Evolutionary conservation across 1,139 yeast species (phyloP).

Genomic region (Suhomyces ambrosiae): DNA sequence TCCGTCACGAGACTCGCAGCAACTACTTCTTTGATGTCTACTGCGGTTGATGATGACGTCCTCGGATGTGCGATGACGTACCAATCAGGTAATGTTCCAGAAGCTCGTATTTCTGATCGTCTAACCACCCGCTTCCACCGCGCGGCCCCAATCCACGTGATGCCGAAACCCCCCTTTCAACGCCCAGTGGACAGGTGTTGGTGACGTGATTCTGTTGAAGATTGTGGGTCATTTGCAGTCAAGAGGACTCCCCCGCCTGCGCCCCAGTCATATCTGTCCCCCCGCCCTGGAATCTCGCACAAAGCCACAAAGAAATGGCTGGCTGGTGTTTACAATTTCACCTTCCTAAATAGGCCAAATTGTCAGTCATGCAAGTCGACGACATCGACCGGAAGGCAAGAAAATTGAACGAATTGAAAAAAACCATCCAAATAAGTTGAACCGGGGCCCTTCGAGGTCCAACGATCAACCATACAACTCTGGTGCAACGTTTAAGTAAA

Average conservation of each 20-base stretch:
- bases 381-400: slow-evolving; percentile 2
- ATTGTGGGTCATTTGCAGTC: no score
- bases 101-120: slow-evolving; percentile 4
- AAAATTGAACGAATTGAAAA: not conserved
- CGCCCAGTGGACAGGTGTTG: no score
- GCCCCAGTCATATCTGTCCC: slow-evolving; percentile 1
- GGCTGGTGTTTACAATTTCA: slow-evolving; percentile 14
- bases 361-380: slow-evolving; percentile 5
- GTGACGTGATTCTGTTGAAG: no score
- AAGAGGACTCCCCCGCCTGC: no score
- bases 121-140: not conserved
- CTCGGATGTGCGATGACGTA: not conserved
- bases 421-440: not conserved
- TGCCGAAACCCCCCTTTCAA: no score
- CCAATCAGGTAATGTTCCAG: slow-evolving; percentile 8
- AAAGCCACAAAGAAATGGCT: slow-evolving; percentile 13
- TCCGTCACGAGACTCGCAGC: no score
- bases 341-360: slow-evolving; percentile 15
- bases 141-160: slow-evolving; percentile 1
- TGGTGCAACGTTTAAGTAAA: not conserved
- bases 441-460: no score
- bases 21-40: no score
- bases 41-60: no score
- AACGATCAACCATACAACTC: no score
- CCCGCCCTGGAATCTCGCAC: slow-evolving; percentile 9